Evolutionary conservation across 2,329 filamentous ascomycete genomes (phyloP), one percentile per base, ranked within the genome.

Genomic region (Calonectria hawksworthii): DNA sequence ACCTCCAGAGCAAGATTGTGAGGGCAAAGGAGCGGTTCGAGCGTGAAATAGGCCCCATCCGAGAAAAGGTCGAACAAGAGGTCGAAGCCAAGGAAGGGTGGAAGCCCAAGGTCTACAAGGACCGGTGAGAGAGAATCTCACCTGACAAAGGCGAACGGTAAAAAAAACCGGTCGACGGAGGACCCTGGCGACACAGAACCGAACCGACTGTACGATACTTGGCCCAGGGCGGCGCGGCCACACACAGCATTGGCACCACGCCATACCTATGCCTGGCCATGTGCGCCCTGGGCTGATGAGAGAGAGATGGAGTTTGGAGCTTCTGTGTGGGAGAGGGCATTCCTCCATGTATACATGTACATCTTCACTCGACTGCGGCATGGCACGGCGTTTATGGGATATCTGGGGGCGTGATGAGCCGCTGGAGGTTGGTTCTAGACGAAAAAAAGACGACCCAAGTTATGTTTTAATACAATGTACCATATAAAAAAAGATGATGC

Each of bases 1-100:
- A 99, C 86, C 90, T 99, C 64, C 97, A 99, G 87, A 99, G 96
- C 90, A 99, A 99, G 88, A 92, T 99, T 70, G 87, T 99, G 80
- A 90, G 97, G 76, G 97, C 97, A 73, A 92, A 96, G 81, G 96
- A 99, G 87, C 90, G 97, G 77, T 94, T 99, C 87, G 96, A 99
- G 88, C 90, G 94, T 81, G 96, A 99, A 86, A 88, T 97, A 51
- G 90, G 93, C 77, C 92, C 94, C 74, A 91, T 93, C 74, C 89
- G 92, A 81, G 93, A 95, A 83, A 92, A 93, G 83, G 90, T 91
- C 18, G 92, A 93, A 79, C 89, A 92, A 81, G 95, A 98, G 83
- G 93, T 93, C 71, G 96, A 98, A 85, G 82, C 94, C 69, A 92
- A 94, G 83, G 93, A 95, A 77, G 97, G 96, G 0, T 98, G 95